A percentile compares a stretch with the other conserved stretches of the same genome.
Conservation (phyloP, 257 asterid species). For the Ilex asprella region DNA sequence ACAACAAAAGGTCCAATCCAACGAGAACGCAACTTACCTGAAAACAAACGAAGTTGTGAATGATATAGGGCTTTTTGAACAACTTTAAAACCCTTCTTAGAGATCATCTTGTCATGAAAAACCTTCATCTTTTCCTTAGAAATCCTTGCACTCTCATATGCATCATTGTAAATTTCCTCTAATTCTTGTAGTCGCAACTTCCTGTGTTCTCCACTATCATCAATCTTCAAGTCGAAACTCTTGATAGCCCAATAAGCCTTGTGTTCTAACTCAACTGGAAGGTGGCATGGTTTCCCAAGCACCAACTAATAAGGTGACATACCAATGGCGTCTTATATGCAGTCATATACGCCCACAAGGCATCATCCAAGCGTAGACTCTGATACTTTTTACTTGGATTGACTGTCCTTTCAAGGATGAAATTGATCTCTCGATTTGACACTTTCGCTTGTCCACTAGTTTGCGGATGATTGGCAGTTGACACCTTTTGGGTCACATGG, state of each 20-base stretch:
- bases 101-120: not conserved
- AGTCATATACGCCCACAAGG: not conserved
- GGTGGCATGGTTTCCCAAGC: no score
- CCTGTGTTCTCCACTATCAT: not conserved
- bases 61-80: not conserved
- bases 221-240: not conserved
- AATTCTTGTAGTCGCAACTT: conserved; percentile 1
- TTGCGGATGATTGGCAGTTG: no score
- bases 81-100: not conserved
- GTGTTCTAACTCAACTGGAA: conserved; percentile 1
- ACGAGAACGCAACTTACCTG: conserved; percentile 1
- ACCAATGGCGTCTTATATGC: conserved; percentile 2
- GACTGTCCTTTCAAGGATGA: not conserved
- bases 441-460: no score
- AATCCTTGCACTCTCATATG: no score
- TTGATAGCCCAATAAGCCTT: conserved; percentile 2
- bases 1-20: no score
- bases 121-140: no score
- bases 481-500: no score
- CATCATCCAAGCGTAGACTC: not conserved
- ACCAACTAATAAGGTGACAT: conserved; percentile 1
- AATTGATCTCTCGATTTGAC: conserved; percentile 2
- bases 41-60: conserved; percentile 1
- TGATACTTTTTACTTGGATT: not conserved
- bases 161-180: not conserved